A percentile compares a stretch with the other conserved stretches of the same genome.
Evolutionary conservation across 495 filamentous ascomycete species (phyloP).

Genomic region (Penicillium herquei): DNA sequence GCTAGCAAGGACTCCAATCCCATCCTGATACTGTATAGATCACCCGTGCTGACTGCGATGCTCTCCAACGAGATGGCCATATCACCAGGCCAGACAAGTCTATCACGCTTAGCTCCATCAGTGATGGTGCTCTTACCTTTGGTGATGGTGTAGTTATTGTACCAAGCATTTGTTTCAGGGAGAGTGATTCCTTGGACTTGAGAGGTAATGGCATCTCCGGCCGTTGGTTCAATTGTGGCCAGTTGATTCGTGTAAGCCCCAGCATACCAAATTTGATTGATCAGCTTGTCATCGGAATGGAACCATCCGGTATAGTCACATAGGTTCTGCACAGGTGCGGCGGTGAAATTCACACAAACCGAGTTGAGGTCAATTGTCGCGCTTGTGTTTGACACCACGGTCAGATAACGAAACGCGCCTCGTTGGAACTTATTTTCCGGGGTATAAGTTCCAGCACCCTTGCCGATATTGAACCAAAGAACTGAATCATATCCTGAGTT

Average conservation of each 20-base stretch:
- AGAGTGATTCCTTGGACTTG: conserved; percentile 14
- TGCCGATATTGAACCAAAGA: conserved; percentile 34
- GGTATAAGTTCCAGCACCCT: conserved; percentile 28
- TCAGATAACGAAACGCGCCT: conserved; percentile 47
- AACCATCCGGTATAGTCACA: conserved; percentile 59
- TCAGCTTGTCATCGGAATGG: conserved; percentile 51
- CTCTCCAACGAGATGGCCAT: conserved; percentile 55
- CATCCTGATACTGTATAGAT: conserved; percentile 54
- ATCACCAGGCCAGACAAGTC: conserved; percentile 57
- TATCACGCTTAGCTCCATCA: conserved; percentile 57
- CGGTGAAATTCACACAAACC: conserved; percentile 26
- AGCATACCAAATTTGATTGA: conserved; percentile 65
- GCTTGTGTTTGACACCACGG: conserved; percentile 26
- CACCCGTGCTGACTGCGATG: conserved; percentile 52
- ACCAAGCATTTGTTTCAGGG: conserved; percentile 27
- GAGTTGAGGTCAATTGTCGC: conserved; percentile 15
- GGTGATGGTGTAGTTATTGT: conserved; percentile 33
- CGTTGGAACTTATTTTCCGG: conserved; percentile 33
- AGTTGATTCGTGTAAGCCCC: conserved; percentile 61
- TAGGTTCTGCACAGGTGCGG: conserved; percentile 49
- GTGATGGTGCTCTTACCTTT: conserved; percentile 50
- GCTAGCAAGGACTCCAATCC: conserved; percentile 52
- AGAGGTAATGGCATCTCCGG: conserved; percentile 44
- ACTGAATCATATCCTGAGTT: conserved; percentile 40
- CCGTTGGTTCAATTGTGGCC: conserved; percentile 49